A percentile compares a stretch with the other conserved stretches of the same genome.
These are phyloP conservation scores for Chalaropsis ovoidea DNA, from an alignment of 2,329 filamentous ascomycete species.

Conservation along the genomic window DNA sequence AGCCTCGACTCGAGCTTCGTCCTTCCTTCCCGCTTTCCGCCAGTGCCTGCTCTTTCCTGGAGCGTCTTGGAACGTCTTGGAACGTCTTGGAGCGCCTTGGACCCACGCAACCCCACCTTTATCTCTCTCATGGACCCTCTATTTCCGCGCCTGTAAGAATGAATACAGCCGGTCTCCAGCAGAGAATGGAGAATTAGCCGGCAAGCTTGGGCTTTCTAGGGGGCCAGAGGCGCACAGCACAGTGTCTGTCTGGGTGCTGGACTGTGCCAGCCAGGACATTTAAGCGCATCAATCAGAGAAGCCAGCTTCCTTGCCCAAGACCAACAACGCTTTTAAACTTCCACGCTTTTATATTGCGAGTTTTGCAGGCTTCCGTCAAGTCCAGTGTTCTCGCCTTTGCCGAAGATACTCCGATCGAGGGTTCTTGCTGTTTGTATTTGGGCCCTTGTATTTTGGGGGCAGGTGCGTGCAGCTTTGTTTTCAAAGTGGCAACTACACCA, in stretches of 20 bases:
- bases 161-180: not conserved
- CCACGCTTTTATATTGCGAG: too few species aligned
- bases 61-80: not conserved
- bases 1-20: conserved; percentile 2
- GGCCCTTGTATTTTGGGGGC: not conserved
- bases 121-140: not conserved
- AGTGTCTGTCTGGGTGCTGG: not conserved
- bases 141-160: conserved; percentile 11
- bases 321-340: too few species aligned
- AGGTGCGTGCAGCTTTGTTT: not conserved
- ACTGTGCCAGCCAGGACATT: not conserved
- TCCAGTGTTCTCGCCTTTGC: not conserved
- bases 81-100: not conserved
- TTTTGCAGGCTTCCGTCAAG: not conserved
- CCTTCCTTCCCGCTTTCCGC: not conserved
- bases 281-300: conserved; percentile 10
- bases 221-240: not conserved
- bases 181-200: not conserved
- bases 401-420: not conserved
- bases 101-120: not conserved
- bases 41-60: not conserved
- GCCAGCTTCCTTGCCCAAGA: not conserved
- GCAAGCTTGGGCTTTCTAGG: not conserved
- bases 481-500: not conserved
- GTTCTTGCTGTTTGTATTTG: too few species aligned